Base-by-base conservation (phyloP, 2,329 filamentous ascomycete species). In the Zopfia rhizophila region DNA sequence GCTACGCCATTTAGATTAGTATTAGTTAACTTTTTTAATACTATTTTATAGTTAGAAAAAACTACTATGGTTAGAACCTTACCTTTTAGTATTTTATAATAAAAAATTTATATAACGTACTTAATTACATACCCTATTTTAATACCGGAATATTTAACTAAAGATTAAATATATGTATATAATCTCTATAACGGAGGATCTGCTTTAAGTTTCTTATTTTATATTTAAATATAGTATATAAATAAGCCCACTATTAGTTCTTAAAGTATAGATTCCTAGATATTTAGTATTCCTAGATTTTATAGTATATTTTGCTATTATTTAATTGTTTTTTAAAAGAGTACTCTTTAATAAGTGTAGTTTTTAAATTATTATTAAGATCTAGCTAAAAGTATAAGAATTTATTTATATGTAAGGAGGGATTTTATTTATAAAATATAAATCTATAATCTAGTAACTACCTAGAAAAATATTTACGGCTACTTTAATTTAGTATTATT, bases 71-170 rank as follows among this genome's bases (percentile, higher is more conserved):
- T 35, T 5, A 24, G 32, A 44, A 39, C 28, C 62, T 57, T 58
- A 73, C 65, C 51, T 73, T 55, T 47, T 70, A 55, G 47, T 54
- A 69, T 45, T 60, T 60, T n/a, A 65, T 40, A 2, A 56, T 55
- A 28, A 72, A 51, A 25, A 67, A 53, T 33, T 46, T 60, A 33
- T 64, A 47, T 21, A 61, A 56, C 11, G 51, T 58, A 36, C 65
- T 63, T 6, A 71, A 50, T 37, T 59, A 54, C 45, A 72, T 66
- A 38, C 60, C 60, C 38, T 51, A 53, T 58, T 60, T 68, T 28
- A 71, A 60, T 33, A 60, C 59, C 19, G 62, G 64, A 45, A 45
- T 45, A 16, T 45, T 28, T 45, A 45, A 38, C 41, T 45, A 19
- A 45, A 45, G 41, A 38, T 75, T 51, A 54, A 74, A 74, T 22